Evolutionary conservation across 2,329 filamentous ascomycete genomes (phyloP).

Genomic region (Dactylonectria macrodidyma): DNA sequence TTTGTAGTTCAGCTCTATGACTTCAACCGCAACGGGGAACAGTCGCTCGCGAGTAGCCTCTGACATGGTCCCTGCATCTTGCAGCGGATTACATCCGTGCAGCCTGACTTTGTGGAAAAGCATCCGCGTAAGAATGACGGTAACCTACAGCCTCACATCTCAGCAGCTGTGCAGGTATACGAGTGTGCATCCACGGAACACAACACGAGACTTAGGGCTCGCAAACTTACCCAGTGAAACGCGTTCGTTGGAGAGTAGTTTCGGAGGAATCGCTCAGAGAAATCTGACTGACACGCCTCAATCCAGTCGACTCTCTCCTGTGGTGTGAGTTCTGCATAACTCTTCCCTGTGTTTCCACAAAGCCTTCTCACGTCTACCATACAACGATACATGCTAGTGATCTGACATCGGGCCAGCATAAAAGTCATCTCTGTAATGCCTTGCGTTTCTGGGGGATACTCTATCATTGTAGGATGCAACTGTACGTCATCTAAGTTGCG

Average conservation of each 20-base stretch:
- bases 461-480: conserved; percentile 8
- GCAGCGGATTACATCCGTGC: conserved; percentile 16
- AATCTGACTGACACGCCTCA: conserved; percentile 12
- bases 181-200: neutral
- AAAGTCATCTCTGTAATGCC: conserved; percentile 23
- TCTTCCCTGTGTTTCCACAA: conserved; percentile 19
- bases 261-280: conserved; percentile 18
- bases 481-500: conserved; percentile 23
- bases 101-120: conserved; percentile 26
- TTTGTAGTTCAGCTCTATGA: conserved; percentile 27
- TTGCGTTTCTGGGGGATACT: conserved; percentile 12
- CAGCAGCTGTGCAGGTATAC: neutral
- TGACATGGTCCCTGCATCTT: neutral
- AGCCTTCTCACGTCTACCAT: conserved; percentile 16
- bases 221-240: conserved; percentile 18
- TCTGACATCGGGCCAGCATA: conserved; percentile 9
- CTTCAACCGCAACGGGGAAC: conserved; percentile 21
- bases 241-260: conserved; percentile 13
- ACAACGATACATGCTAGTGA: conserved; percentile 25
- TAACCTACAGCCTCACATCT: neutral
- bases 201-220: neutral
- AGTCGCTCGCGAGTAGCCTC: conserved; percentile 9
- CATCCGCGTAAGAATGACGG: conserved; percentile 20
- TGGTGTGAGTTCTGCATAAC: conserved; percentile 13
- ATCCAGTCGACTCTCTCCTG: conserved; percentile 21